Conservation (phyloP, 306 rosid genomes). For the Glycine tomentella region DNA sequence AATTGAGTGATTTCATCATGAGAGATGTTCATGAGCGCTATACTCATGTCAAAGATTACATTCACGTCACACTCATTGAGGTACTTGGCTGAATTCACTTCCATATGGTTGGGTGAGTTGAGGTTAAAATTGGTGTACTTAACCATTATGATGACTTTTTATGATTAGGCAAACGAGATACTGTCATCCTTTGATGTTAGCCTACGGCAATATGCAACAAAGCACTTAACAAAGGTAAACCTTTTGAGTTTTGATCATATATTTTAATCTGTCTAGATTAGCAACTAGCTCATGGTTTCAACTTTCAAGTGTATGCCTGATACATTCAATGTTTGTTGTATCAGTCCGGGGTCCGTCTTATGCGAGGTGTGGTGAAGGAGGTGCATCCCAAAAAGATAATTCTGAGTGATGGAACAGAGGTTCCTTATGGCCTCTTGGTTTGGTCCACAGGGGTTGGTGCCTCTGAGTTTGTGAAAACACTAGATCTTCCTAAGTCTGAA, state of each 20-base stretch:
- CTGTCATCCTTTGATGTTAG: slow-evolving; percentile 88
- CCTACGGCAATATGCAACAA: slow-evolving; percentile 80
- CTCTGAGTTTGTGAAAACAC: slow-evolving; percentile 75
- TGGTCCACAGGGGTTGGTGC: slow-evolving; percentile 99
- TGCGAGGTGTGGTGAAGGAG: slow-evolving; percentile 88
- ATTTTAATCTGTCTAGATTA: neutral
- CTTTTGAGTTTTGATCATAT: slow-evolving; percentile 1
- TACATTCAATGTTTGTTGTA: slow-evolving; percentile 29
- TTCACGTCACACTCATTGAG: slow-evolving; percentile 91
- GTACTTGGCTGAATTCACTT: slow-evolving; percentile 45
- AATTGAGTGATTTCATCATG: slow-evolving; percentile 91
- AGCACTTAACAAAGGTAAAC: slow-evolving; percentile 84
- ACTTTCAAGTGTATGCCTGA: slow-evolving; percentile 10
- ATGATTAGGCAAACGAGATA: slow-evolving; percentile 88
- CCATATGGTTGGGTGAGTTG: neutral
- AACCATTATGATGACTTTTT: slow-evolving; percentile 29
- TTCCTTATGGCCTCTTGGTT: slow-evolving; percentile 93
- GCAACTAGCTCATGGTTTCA: too few species aligned
- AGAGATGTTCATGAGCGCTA: slow-evolving; percentile 78
- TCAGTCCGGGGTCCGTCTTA: slow-evolving; percentile 76
- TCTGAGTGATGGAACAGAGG: slow-evolving; percentile 81
- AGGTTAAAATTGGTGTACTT: slow-evolving; percentile 5
- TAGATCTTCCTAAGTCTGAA: slow-evolving; percentile 76
- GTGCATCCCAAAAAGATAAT: slow-evolving; percentile 73
- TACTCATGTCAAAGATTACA: slow-evolving; percentile 75